Conservation (phyloP, 495 filamentous ascomycete genomes). For the Tuber microsphaerosporum region DNA sequence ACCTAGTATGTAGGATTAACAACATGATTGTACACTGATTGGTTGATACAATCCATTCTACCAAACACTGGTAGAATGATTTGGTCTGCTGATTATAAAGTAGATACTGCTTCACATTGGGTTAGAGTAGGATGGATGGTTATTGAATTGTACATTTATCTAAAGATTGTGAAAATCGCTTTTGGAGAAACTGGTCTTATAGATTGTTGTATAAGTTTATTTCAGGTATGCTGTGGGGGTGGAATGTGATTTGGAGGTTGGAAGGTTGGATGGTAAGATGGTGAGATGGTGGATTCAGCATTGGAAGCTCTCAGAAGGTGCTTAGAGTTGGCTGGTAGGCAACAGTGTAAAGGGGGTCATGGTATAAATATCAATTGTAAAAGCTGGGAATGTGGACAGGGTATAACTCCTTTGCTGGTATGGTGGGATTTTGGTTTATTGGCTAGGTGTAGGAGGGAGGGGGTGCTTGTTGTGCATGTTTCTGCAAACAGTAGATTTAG, state of each 20-base stretch:
- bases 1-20: background rate
- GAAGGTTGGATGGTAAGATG: background rate
- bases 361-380: background rate
- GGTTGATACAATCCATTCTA: background rate
- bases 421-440: background rate
- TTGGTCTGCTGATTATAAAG: background rate
- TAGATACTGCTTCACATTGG: background rate
- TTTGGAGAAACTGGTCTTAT: background rate
- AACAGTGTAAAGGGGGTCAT: background rate
- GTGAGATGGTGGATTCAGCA: background rate
- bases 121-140: background rate
- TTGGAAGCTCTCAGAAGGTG: background rate
- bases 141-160: background rate
- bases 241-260: background rate
- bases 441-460: rapidly evolving
- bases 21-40: background rate
- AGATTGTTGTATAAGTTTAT: background rate
- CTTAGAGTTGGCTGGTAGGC: background rate
- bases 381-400: background rate
- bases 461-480: background rate
- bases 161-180: background rate
- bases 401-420: background rate
- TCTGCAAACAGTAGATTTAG: background rate
- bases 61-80: background rate
- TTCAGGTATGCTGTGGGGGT: background rate